Evolutionary conservation across 768 basidiomycete genomes (phyloP).

Genomic region (Boletus tomentosulus): DNA sequence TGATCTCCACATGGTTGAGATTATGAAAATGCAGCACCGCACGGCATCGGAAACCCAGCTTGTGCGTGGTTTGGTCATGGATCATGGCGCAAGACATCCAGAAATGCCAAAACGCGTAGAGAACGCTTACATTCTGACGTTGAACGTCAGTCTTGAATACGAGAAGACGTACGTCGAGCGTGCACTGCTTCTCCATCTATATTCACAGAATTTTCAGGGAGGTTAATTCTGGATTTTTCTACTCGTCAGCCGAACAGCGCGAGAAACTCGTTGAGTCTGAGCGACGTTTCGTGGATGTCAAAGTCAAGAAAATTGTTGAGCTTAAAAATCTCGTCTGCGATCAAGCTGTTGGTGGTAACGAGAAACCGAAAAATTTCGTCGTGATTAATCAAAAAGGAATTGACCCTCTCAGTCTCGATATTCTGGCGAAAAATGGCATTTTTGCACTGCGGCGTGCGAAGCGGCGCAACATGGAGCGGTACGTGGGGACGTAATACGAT

Average conservation of each 20-base stretch:
- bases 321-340: slow-evolving; percentile 97
- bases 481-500: slow-evolving; percentile 26
- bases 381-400: slow-evolving; percentile 99
- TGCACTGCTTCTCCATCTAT: slow-evolving; percentile 18
- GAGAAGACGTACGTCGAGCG: slow-evolving; percentile 86
- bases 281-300: slow-evolving; percentile 87
- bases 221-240: slow-evolving; percentile 99
- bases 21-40: slow-evolving; percentile 99
- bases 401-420: slow-evolving; percentile 93
- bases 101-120: slow-evolving; percentile 99
- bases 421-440: slow-evolving; percentile 95
- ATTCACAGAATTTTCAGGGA: slow-evolving; percentile 53
- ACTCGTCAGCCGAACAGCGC: slow-evolving; percentile 95
- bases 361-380: slow-evolving; percentile 85
- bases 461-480: slow-evolving; percentile 99
- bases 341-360: slow-evolving; percentile 76
- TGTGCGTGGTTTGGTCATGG: slow-evolving; percentile 90
- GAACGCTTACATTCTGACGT: slow-evolving; percentile 90
- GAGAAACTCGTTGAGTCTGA: slow-evolving; percentile 99
- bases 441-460: slow-evolving; percentile 92
- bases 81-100: slow-evolving; percentile 96
- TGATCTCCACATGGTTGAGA: slow-evolving; percentile 98
- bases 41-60: slow-evolving; percentile 97
- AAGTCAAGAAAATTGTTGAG: slow-evolving; percentile 93
- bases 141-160: slow-evolving; percentile 98